Percentiles rank a stretch among this genome's conserved stretches.
These are phyloP conservation scores for Penicillium chermesinum DNA, from an alignment of 495 filamentous ascomycete genomes.

Conservation along the genomic window DNA sequence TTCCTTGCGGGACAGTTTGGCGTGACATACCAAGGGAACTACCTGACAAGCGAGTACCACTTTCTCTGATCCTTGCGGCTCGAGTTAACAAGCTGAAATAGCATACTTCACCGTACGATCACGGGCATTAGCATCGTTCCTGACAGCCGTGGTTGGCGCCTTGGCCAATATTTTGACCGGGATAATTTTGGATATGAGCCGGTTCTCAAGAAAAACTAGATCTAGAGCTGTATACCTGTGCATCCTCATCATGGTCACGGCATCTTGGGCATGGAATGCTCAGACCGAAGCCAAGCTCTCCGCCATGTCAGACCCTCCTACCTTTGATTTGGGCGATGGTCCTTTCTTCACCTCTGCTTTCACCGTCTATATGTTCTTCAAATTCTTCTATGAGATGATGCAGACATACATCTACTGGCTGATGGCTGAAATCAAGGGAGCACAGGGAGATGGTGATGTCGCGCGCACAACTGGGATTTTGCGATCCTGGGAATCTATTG, in stretches of 20 bases:
- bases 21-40: constrained; percentile 52
- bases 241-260: constrained; percentile 14
- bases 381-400: constrained; percentile 41
- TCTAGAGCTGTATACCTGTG: constrained; percentile 13
- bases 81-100: too few species aligned
- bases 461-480: constrained; percentile 45
- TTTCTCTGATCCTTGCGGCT: too few species aligned
- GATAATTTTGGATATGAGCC: constrained; percentile 39
- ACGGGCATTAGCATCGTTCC: constrained; percentile 47
- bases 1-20: constrained; percentile 54
- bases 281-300: constrained; percentile 13
- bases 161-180: constrained; percentile 46
- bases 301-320: constrained; percentile 11
- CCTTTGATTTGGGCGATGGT: constrained; percentile 18
- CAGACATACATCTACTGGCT: constrained; percentile 37
- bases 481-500: constrained; percentile 45
- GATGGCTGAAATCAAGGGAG: constrained; percentile 21
- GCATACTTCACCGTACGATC: constrained; percentile 56
- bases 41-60: constrained; percentile 35
- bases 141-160: constrained; percentile 40
- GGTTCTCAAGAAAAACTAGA: constrained; percentile 19
- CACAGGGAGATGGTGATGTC: constrained; percentile 37
- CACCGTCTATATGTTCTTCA: constrained; percentile 19
- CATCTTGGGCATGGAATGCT: constrained; percentile 17
- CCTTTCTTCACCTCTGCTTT: constrained; percentile 20